Conservation (phyloP, 2,329 filamentous ascomycete species). For the Aspergillus felis region DNA sequence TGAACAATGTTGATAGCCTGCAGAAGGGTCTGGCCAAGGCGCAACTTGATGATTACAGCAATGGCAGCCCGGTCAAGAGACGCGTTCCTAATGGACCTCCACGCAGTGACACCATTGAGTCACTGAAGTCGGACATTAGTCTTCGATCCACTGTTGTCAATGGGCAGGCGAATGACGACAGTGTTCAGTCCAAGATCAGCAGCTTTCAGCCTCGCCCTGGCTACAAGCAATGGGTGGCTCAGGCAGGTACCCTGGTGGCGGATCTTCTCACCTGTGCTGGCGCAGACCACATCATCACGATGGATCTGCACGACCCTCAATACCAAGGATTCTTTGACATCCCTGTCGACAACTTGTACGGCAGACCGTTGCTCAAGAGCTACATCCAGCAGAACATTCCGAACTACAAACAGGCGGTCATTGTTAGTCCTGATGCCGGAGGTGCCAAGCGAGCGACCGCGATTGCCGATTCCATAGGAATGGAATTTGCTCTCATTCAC, state of each 20-base stretch:
- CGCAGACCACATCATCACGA: slow-evolving; percentile 94
- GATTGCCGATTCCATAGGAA: slow-evolving; percentile 87
- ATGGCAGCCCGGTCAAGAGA: slow-evolving; percentile 41
- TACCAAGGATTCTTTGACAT: slow-evolving; percentile 99
- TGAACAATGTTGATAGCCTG: slow-evolving; percentile 65
- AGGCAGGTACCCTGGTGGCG: slow-evolving; percentile 90
- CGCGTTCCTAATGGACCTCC: slow-evolving; percentile 40
- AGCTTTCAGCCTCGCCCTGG: slow-evolving; percentile 80
- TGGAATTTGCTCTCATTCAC: slow-evolving; percentile 97
- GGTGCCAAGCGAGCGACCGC: slow-evolving; percentile 94
- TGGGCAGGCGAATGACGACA: slow-evolving; percentile 61
- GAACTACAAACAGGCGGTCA: slow-evolving; percentile 78
- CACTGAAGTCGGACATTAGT: slow-evolving; percentile 30
- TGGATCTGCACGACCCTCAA: slow-evolving; percentile 94
- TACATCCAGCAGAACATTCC: slow-evolving; percentile 77
- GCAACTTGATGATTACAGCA: slow-evolving; percentile 52
- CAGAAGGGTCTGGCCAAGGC: slow-evolving; percentile 70
- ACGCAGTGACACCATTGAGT: slow-evolving; percentile 37
- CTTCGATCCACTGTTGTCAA: slow-evolving; percentile 29
- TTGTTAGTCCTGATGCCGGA: slow-evolving; percentile 94
- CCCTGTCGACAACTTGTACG: slow-evolving; percentile 96
- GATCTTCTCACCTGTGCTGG: slow-evolving; percentile 93
- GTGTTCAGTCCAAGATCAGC: slow-evolving; percentile 45
- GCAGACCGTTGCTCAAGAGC: slow-evolving; percentile 52
- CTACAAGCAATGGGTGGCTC: slow-evolving; percentile 98